Evolutionary conservation across 768 basidiomycete species (phyloP).

Genomic region (Auricularia heimuer): DNA sequence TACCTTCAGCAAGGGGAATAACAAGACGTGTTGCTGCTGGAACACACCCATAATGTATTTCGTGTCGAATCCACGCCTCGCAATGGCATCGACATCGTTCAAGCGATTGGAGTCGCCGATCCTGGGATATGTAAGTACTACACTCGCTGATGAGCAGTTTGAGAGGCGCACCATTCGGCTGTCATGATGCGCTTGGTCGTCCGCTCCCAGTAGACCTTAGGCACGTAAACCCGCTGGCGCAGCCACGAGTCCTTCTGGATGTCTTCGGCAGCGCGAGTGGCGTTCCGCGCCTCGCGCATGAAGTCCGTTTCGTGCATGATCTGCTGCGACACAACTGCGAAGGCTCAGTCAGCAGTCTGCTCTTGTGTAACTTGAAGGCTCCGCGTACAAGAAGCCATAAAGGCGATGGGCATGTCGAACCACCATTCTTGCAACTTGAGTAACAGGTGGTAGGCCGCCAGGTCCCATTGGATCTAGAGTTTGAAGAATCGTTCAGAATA

Average conservation of each 20-base stretch:
- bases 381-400: constrained; percentile 10
- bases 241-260: constrained; percentile 60
- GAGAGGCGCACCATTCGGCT: constrained; percentile 59
- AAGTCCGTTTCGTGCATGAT: constrained; percentile 81
- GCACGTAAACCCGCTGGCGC: background rate
- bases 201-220: constrained; percentile 53
- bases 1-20: constrained; percentile 44
- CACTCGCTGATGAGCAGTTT: background rate
- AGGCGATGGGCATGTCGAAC: constrained; percentile 30
- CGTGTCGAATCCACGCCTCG: constrained; percentile 15
- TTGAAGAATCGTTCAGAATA: too few species aligned
- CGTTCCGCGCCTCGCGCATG: constrained; percentile 67
- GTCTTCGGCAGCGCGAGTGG: constrained; percentile 55
- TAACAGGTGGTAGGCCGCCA: constrained; percentile 19
- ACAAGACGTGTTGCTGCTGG: background rate
- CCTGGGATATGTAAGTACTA: background rate
- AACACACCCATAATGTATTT: background rate
- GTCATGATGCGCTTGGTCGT: constrained; percentile 73
- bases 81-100: constrained; percentile 50
- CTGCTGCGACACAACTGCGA: constrained; percentile 52
- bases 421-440: constrained; percentile 27
- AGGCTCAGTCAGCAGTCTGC: constrained; percentile 1
- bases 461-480: constrained; percentile 26
- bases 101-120: constrained; percentile 52
- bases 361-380: background rate